Evolutionary conservation across 805 yeast species (phyloP).

Genomic region (Starmerella apicola): DNA sequence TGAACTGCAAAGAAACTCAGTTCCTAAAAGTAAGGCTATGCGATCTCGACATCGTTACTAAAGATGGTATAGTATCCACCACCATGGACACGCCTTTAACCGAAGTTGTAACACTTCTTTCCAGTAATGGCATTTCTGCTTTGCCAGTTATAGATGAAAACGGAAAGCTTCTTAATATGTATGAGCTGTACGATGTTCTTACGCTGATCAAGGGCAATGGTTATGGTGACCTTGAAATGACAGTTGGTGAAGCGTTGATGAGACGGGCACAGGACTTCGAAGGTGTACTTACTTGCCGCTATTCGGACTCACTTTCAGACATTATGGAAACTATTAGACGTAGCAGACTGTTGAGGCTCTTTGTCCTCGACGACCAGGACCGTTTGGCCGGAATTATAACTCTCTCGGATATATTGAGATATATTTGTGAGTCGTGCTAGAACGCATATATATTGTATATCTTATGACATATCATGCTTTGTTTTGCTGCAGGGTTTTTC

Average conservation of each 20-base stretch:
- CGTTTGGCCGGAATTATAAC: conserved; percentile 73
- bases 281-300: conserved; percentile 93
- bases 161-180: conserved; percentile 64
- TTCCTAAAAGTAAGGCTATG: conserved; percentile 64
- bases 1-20: conserved; percentile 89
- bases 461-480: too few species aligned
- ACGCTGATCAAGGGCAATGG: conserved; percentile 82
- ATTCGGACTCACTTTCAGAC: conserved; percentile 72
- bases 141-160: conserved; percentile 82
- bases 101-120: conserved; percentile 75
- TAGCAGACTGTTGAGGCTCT: conserved; percentile 79
- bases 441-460: too few species aligned
- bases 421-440: conserved; percentile 28
- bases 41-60: conserved; percentile 49
- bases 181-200: conserved; percentile 90
- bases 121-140: conserved; percentile 72
- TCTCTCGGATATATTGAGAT: conserved; percentile 77
- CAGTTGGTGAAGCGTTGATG: conserved; percentile 92
- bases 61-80: conserved; percentile 52
- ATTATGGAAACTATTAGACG: conserved; percentile 88
- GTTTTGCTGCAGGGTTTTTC: too few species aligned
- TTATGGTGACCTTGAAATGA: conserved; percentile 74
- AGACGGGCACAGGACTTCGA: conserved; percentile 92
- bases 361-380: conserved; percentile 80
- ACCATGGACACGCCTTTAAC: conserved; percentile 85